Conservation (phyloP, 192 early-diverging fungal genomes). For the Gigaspora rosea region DNA sequence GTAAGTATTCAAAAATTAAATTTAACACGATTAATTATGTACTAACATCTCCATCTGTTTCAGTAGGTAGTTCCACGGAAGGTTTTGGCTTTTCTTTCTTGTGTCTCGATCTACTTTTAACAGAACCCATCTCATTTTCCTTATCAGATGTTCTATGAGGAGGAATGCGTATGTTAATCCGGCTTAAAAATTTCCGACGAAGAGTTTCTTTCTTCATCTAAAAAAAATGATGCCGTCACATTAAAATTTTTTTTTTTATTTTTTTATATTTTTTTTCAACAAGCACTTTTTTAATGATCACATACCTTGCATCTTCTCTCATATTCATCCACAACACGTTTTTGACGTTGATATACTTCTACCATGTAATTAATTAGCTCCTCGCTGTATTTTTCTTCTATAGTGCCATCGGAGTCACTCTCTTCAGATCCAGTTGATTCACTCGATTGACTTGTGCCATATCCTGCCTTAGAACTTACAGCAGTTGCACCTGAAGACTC, state of each 20-base stretch:
- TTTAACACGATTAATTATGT: background rate
- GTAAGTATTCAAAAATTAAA: background rate
- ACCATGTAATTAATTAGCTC: conserved; percentile 49
- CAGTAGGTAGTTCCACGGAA: background rate
- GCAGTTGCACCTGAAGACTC: background rate
- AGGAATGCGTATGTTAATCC: conserved; percentile 30
- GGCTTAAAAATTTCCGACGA: conserved; percentile 25
- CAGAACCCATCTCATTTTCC: background rate
- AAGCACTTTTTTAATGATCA: background rate
- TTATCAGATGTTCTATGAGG: background rate
- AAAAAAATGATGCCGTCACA: background rate
- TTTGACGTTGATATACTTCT: conserved; percentile 37
- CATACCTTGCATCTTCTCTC: conserved; percentile 39
- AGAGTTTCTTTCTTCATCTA: conserved; percentile 37
- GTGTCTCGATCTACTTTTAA: background rate
- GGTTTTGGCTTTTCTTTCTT: too few species aligned
- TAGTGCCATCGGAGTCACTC: background rate
- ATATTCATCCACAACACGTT: conserved; percentile 43
- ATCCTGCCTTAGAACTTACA: background rate
- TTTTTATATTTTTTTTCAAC: background rate
- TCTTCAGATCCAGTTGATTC: conserved; percentile 3
- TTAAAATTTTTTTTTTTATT: background rate
- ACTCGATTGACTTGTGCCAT: background rate
- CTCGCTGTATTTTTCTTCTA: conserved; percentile 33
- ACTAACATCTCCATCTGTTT: background rate